phyloP scores from a whole-genome alignment of 2,329 filamentous ascomycete genomes.

The Aplosporella prunicola region DNA sequence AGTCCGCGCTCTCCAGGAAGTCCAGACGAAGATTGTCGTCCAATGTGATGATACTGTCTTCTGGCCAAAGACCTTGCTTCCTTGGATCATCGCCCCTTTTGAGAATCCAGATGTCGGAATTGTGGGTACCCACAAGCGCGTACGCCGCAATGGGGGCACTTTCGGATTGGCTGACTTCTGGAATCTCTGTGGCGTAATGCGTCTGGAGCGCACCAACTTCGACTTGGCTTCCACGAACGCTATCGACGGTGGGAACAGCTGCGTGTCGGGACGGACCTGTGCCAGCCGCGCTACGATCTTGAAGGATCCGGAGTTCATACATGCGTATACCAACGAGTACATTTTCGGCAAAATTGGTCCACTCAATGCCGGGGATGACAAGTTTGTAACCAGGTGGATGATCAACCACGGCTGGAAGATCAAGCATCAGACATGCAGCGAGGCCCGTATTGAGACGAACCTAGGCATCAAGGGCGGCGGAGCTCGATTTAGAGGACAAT shows the following conservation, averaged over 20 bases:
- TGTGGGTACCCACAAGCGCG: conserved; percentile 10
- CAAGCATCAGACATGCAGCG: conserved; percentile 42
- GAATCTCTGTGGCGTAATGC: conserved; percentile 19
- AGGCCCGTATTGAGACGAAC: conserved; percentile 41
- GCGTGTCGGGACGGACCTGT: conserved; percentile 23
- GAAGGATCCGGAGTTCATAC: conserved; percentile 14
- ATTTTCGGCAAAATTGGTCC: conserved; percentile 11
- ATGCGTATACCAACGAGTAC: conserved; percentile 17
- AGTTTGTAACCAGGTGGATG: conserved; percentile 45
- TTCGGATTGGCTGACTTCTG: conserved; percentile 12
- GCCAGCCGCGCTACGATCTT: conserved; percentile 20
- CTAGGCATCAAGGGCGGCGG: conserved; percentile 22
- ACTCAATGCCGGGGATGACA: conserved; percentile 24
- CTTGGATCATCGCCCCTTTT: conserved; percentile 32
- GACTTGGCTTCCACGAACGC: conserved; percentile 22
- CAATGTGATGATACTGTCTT: conserved; percentile 47
- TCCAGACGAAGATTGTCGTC: conserved; percentile 36
- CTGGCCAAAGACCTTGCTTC: conserved; percentile 39
- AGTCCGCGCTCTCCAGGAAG: conserved; percentile 27
- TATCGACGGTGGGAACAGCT: conserved; percentile 25
- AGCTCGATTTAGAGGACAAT: conserved; percentile 17
- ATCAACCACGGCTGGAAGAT: conserved; percentile 40
- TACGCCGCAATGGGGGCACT: conserved; percentile 1
- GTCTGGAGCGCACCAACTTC: conserved; percentile 27
- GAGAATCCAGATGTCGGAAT: conserved; percentile 13